Base-by-base conservation (phyloP, 345 rosid genomes). In the Eutrema japonicum region DNA sequence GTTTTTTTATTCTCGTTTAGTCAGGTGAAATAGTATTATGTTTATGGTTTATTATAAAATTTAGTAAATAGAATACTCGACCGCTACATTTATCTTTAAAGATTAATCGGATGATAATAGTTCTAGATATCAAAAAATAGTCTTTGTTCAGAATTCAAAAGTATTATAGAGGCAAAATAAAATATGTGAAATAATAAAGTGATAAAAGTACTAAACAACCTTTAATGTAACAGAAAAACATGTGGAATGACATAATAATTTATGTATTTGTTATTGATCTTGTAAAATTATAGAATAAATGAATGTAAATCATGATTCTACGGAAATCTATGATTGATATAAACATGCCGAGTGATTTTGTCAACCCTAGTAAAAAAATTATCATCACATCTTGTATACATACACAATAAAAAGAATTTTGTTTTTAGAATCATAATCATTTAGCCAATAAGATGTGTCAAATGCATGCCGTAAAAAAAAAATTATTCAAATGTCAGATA, bases 341-440 rank as follows among this genome's bases (percentile, higher is more conserved):
- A 74, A 66, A 74, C 78, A 74, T 58, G 67, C 72, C 78, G 29
- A 61, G 6, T 40, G 78, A 45, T 74, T 74, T 74, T 66, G 78
- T 74, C 78, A 66, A 66, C 78, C 58, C 46, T 58, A 49, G 45
- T 58, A 9, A 57, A 40, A 37, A 18, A 49, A 32, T 11, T 73
- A 74, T 58, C 67, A 74, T 74, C 53, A 32, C 59, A 18, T 57
- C n/a, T 43, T 49, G 29, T 66, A 48, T 57, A 41, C 30, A 11
- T 66, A 48, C 48, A 41, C 30, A 11, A 54, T 30, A 3, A 27
- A 29, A 13, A 47, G 52, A 22, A 5, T 29, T 12, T 5, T 2
- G 6, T 63, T 33, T 33, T 7, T 1, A 4, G 10, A 3, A 29
- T 9, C 8, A 47, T 57, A 38, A 56, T 66, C 59, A 40, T 40